These are phyloP conservation scores for Heterobasidion irregulare DNA, from an alignment of 1,284 basidiomycete genomes.

Conservation along the genomic window DNA sequence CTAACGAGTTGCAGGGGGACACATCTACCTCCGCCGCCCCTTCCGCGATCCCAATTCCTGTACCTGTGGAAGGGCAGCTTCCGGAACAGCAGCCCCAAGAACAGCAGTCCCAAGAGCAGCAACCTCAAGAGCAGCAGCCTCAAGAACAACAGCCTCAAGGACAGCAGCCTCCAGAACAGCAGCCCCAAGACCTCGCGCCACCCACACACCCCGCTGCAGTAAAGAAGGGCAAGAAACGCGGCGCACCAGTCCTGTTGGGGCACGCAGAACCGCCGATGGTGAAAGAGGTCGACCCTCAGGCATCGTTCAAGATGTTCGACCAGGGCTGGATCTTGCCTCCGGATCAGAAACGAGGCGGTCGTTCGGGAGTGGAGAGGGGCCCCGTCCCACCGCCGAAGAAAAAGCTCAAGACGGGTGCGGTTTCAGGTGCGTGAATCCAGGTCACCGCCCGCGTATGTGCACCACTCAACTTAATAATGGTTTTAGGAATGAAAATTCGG, in stretches of 20 bases:
- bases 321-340: slow-evolving; percentile 77
- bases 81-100: not conserved
- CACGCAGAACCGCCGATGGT: slow-evolving; percentile 40
- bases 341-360: slow-evolving; percentile 54
- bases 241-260: slow-evolving; percentile 3
- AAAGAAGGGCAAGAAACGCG: slow-evolving; percentile 10
- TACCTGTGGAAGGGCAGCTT: not conserved
- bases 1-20: not conserved
- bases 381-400: slow-evolving; percentile 38
- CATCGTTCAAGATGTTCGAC: slow-evolving; percentile 81
- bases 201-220: not conserved
- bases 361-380: slow-evolving; percentile 33
- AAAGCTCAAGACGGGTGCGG: slow-evolving; percentile 39
- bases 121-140: not conserved
- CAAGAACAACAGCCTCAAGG: not conserved
- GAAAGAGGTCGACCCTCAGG: slow-evolving; percentile 60
- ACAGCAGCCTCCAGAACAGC: not conserved
- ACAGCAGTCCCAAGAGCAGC: not conserved
- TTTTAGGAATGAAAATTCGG: no score
- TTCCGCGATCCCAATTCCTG: not conserved
- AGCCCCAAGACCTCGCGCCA: not conserved
- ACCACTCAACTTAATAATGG: no score
- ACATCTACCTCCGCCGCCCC: not conserved
- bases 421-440: not conserved
- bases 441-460: no score